Conservation (phyloP, 208 protist species). For the Lotmaria passim region DNA sequence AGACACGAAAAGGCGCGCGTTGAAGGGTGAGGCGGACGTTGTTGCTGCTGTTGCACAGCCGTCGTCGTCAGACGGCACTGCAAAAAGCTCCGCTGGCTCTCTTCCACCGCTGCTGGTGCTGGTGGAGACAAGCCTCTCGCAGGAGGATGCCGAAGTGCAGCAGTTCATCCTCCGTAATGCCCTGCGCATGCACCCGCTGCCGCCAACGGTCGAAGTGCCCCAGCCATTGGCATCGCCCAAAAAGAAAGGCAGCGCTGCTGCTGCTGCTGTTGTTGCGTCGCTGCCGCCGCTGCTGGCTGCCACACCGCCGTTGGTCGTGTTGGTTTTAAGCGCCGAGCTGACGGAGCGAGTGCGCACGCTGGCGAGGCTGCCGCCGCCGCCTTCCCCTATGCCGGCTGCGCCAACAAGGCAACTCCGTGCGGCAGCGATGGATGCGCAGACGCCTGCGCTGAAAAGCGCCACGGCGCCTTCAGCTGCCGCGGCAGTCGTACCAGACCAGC, state of each 20-base stretch:
- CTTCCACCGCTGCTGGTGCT: constrained; percentile 29
- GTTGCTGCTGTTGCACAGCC: background rate
- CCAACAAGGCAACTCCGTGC: background rate
- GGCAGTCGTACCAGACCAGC: too few relatives aligned
- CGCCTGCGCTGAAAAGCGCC: too few relatives aligned
- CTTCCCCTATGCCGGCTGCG: background rate
- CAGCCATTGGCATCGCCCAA: background rate
- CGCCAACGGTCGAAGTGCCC: constrained; percentile 16
- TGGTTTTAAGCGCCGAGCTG: constrained; percentile 23
- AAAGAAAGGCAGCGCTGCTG: background rate
- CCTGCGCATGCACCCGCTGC: constrained; percentile 33
- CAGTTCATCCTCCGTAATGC: constrained; percentile 37
- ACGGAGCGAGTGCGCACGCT: constrained; percentile 25
- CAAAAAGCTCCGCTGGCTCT: too few relatives aligned
- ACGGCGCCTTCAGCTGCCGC: too few relatives aligned
- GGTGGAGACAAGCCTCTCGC: constrained; percentile 28
- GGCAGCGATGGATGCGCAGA: too few relatives aligned
- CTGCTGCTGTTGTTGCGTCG: too few relatives aligned
- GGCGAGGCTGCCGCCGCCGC: constrained; percentile 14
- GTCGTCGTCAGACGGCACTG: background rate
- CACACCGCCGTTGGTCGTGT: constrained; percentile 27
- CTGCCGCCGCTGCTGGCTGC: background rate
- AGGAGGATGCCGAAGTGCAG: constrained; percentile 37
- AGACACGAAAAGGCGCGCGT: constrained; percentile 8
- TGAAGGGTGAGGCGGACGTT: background rate